These are phyloP conservation scores for Termitomyces bulborhizus DNA, from an alignment of 768 basidiomycete genomes.

Conservation along the genomic window DNA sequence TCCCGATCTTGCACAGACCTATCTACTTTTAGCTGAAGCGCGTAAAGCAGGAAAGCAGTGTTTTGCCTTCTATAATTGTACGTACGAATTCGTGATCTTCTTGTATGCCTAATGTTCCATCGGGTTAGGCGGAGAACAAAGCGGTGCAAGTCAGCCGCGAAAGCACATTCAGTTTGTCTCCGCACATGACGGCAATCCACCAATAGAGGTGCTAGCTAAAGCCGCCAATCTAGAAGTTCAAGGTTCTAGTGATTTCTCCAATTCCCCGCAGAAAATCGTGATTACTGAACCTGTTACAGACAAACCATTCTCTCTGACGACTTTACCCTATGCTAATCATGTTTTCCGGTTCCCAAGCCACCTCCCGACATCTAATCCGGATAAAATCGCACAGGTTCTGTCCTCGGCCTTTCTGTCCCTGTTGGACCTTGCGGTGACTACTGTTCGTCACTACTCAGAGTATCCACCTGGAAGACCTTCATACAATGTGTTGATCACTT, in stretches of 20 bases:
- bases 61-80: slow-evolving; percentile 92
- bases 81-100: slow-evolving; percentile 11
- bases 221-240: slow-evolving; percentile 50
- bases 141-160: slow-evolving; percentile 87
- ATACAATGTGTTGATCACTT: slow-evolving; percentile 78
- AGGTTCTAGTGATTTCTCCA: slow-evolving; percentile 27
- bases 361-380: slow-evolving; percentile 28
- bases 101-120: background rate
- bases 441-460: slow-evolving; percentile 58
- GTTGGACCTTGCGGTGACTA: slow-evolving; percentile 71
- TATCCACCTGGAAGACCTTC: slow-evolving; percentile 64
- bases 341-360: slow-evolving; percentile 53
- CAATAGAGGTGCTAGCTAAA: slow-evolving; percentile 68
- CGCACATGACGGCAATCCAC: slow-evolving; percentile 57
- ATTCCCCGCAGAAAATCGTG: background rate
- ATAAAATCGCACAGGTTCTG: slow-evolving; percentile 45
- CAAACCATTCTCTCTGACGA: slow-evolving; percentile 62
- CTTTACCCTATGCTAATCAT: slow-evolving; percentile 78
- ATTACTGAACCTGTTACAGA: slow-evolving; percentile 32
- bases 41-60: slow-evolving; percentile 49
- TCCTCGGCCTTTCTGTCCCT: slow-evolving; percentile 62
- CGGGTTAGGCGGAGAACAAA: slow-evolving; percentile 57
- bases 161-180: slow-evolving; percentile 90
- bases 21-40: slow-evolving; percentile 68
- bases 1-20: slow-evolving; percentile 70